These are phyloP conservation scores for Zoysia japonica DNA, from an alignment of 176 grass and related monocot species.

Conservation along the genomic window DNA sequence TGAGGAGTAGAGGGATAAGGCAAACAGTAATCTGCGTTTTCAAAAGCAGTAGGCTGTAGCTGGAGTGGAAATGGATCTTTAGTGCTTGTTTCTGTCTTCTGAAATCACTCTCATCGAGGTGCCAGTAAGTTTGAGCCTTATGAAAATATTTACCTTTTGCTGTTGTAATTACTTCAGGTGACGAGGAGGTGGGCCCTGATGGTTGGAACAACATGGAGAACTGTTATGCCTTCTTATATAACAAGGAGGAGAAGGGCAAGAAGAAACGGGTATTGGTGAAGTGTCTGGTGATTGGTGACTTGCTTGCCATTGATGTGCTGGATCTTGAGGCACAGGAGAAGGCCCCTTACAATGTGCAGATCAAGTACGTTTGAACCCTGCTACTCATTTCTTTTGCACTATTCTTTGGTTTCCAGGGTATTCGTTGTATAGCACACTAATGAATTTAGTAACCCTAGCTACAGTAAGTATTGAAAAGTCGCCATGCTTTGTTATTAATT, in stretches of 20 bases:
- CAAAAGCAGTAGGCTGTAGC: background rate
- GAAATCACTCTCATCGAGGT: background rate
- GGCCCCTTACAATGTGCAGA: conserved; percentile 57
- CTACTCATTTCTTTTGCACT: background rate
- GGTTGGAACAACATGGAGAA: conserved; percentile 79
- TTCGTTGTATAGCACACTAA: background rate
- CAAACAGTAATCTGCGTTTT: background rate
- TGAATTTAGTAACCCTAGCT: background rate
- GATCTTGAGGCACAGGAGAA: conserved; percentile 52
- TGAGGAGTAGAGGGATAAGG: background rate
- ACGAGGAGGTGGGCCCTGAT: conserved; percentile 71
- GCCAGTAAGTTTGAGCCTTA: background rate
- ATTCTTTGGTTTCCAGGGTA: background rate
- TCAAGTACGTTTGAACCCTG: conserved; percentile 58
- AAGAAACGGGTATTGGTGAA: conserved; percentile 67
- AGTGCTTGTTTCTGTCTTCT: background rate
- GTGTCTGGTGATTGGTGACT: conserved; percentile 65
- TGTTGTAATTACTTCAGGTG: conserved; percentile 31
- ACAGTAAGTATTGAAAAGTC: background rate
- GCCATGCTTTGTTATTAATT: background rate
- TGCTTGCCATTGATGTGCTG: conserved; percentile 70
- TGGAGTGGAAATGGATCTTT: background rate
- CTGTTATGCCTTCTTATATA: conserved; percentile 71
- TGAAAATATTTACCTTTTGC: background rate
- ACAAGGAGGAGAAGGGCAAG: conserved; percentile 63